Evolutionary conservation across 495 filamentous ascomycete species (phyloP), one percentile per base, ranked within the genome.

Genomic region (Penicillium canescens): DNA sequence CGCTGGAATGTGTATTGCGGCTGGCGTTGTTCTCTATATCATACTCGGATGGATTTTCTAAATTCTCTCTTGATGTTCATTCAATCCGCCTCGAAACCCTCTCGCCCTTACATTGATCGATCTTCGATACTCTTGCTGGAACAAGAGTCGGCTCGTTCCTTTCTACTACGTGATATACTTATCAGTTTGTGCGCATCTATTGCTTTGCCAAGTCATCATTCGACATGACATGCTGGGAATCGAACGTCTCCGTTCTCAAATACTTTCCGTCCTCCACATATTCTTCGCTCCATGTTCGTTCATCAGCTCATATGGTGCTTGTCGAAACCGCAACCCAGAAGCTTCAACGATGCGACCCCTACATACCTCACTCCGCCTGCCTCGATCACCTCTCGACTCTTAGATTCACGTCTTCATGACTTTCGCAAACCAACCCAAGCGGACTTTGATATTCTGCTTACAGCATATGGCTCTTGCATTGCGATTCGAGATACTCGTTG

Each of bases 1-100:
- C 46, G 86, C 91, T 3, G 93, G 83, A 31, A 96, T 97, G 42
- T 81, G 92, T 10, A 77, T 92, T 39, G 90, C 75, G n/a, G 73
- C 73, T 9, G 84, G 94, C 13, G 55, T 97, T 33, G 69, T 89
- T 47, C 55, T 96, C 42, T 98, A 87, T 63, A 88, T 91, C 59
- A 67, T 89, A 33, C 72, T 81, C 59, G 78, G 81, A 23, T 84
- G 86, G 78, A 73, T 92, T 47, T 85, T 89, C 53, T 89, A 67
- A 71, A 45, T 18, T 7, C 11, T 3, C 42, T 26, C 41, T 13
- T 40, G 13, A 10, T 13, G 2, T 26, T 18, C 10, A n/a, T 14
- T 3, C 26, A 6, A 9, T 36, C 23, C 21, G 13, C 37, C 18
- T 41, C 31, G 13, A 18, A 28, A 28, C 21, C 28, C 1, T 28